Base-by-base conservation (phyloP, 192 early-diverging fungal genomes). In the Pilaira anomala region DNA sequence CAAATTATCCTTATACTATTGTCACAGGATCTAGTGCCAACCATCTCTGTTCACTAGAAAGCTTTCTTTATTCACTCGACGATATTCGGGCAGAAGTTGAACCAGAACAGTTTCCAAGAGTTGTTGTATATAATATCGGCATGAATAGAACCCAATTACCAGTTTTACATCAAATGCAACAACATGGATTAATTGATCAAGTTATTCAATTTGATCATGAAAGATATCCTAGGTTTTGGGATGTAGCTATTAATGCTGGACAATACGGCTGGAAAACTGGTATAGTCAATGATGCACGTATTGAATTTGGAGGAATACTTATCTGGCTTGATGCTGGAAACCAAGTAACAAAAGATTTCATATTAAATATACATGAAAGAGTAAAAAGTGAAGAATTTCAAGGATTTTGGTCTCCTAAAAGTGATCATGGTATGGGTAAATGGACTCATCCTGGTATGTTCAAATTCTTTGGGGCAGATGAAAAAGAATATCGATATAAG, bases 261-360 rank as follows among this genome's bases (percentile, higher is more conserved):
- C 73, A 84, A 51, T 83, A 83, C 42, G 82, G 71, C 7, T 83
- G 82, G 82, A 83, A 83, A 44, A 76, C 77, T 0, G 79, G 73
- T 6, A 81, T 83, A 41, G 67, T 83, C 40, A 70, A 80, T 41
- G 82, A 83, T 33, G 72, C 77, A 1, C 68, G 69, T 0, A 62
- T 71, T 29, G 59, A 70, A 30, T 69, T 76, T 51, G 72, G 73
- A 1, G 82, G 82, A 9, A 25, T 76, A 8, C 18, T 81, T 4
- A 28, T 81, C 0, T 83, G 82, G 82, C 36, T 81, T 22, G 82
- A 83, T 62, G 75, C 79, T 8, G 82, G 79, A 19, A 79, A 77
- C 48, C 72, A 76, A 59, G 54, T 78, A n/a, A 75, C 68, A 7
- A 28, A 75, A 16, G 76, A 77, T 6, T 78, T 80, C 39, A 22